Conservation (phyloP, 1,284 basidiomycete genomes). For the Melampsora americana region DNA sequence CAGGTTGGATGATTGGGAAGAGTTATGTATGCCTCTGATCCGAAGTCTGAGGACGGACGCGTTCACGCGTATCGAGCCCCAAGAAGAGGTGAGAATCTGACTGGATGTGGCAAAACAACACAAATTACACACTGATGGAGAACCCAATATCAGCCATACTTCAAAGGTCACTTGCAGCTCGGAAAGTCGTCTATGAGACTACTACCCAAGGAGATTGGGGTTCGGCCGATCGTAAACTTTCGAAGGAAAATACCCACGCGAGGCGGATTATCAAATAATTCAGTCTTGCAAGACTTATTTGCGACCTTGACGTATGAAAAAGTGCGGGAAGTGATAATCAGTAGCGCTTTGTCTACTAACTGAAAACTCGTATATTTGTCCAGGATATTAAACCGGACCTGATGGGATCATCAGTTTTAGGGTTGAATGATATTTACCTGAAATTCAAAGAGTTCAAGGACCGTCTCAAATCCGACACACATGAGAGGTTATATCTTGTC, state of each 20-base stretch:
- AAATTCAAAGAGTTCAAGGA: slow-evolving; percentile 72
- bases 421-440: slow-evolving; percentile 74
- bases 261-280: slow-evolving; percentile 70
- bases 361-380: not conserved
- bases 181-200: slow-evolving; percentile 83
- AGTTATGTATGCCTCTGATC: slow-evolving; percentile 74
- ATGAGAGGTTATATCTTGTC: slow-evolving; percentile 84
- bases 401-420: slow-evolving; percentile 75
- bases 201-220: slow-evolving; percentile 88
- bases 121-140: not conserved
- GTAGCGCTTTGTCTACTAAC: not conserved
- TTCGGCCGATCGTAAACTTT: slow-evolving; percentile 91
- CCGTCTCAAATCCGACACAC: slow-evolving; percentile 53
- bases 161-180: slow-evolving; percentile 57
- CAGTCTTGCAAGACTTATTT: slow-evolving; percentile 75
- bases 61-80: slow-evolving; percentile 61
- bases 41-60: slow-evolving; percentile 69
- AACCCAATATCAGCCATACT: slow-evolving; percentile 46
- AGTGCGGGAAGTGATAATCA: slow-evolving; percentile 56
- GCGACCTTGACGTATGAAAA: slow-evolving; percentile 81
- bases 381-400: slow-evolving; percentile 66
- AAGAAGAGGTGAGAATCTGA: slow-evolving; percentile 48
- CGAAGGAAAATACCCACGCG: slow-evolving; percentile 61
- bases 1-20: slow-evolving; percentile 88
- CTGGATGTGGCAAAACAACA: slow-evolving; percentile 53